Evolutionary conservation across 257 asterid genomes (phyloP).

Genomic region (Agastache rugosa): DNA sequence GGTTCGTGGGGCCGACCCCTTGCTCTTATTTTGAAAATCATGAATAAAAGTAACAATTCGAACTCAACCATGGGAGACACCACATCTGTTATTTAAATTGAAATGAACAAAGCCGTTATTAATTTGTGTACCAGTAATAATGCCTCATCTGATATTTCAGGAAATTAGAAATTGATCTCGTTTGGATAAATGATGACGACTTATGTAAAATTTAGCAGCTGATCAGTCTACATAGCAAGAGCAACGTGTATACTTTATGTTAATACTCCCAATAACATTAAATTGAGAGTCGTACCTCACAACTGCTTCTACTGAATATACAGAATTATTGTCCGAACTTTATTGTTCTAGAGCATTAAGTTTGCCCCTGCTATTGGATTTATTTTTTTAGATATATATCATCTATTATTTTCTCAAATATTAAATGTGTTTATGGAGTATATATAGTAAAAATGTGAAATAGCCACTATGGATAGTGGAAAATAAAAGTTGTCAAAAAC

Average conservation of each 20-base stretch:
- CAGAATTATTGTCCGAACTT: neutral
- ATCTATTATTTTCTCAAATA: too few relatives aligned
- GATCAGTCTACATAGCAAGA: neutral
- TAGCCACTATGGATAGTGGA: too few relatives aligned
- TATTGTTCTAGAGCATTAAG: neutral
- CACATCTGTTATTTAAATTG: neutral
- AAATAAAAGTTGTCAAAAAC: too few relatives aligned
- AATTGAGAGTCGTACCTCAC: conserved; percentile 5
- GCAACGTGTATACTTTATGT: conserved; percentile 5
- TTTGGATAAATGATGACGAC: neutral
- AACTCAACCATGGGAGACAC: too few relatives aligned
- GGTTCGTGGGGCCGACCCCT: too few relatives aligned
- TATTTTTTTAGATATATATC: too few relatives aligned
- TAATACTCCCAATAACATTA: neutral
- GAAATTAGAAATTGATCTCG: neutral
- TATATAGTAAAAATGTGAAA: too few relatives aligned
- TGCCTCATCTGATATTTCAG: neutral
- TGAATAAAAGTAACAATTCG: too few relatives aligned
- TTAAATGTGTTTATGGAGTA: too few relatives aligned
- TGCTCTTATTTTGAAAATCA: too few relatives aligned
- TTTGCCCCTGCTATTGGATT: too few relatives aligned
- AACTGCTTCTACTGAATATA: neutral
- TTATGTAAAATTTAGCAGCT: neutral
- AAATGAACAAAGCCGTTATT: neutral
- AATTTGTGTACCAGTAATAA: neutral